These are phyloP conservation scores for Chamaecrista fasciculata DNA, from an alignment of 306 rosid species.

Conservation along the genomic window DNA sequence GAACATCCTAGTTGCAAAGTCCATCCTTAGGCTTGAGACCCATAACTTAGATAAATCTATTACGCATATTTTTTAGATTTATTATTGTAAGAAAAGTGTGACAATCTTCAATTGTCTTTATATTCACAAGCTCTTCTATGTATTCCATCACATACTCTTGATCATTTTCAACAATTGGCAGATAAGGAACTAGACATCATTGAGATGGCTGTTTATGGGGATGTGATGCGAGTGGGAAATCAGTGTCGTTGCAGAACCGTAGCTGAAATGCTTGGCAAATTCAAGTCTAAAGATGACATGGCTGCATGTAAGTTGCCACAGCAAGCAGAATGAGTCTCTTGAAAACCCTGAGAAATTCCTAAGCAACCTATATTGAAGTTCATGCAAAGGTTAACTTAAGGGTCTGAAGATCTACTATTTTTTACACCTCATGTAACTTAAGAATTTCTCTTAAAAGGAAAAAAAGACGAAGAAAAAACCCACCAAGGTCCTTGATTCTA, in stretches of 20 bases:
- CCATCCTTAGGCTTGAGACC: neutral
- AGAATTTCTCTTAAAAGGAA: neutral
- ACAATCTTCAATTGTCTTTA: conserved; percentile 1
- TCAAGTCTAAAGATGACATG: conserved; percentile 55
- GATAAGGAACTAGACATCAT: conserved; percentile 90
- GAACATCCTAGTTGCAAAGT: neutral
- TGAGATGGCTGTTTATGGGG: conserved; percentile 99
- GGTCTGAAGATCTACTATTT: too few species aligned
- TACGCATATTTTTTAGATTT: neutral
- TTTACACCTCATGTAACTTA: neutral
- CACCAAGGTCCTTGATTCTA: too few species aligned
- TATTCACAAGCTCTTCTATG: neutral
- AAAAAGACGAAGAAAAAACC: neutral
- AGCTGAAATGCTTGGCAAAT: conserved; percentile 87
- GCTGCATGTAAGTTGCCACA: conserved; percentile 80
- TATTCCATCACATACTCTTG: neutral
- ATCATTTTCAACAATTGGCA: conserved; percentile 34
- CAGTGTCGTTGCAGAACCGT: conserved; percentile 85
- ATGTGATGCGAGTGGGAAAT: conserved; percentile 85
- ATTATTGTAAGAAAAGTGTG: neutral
- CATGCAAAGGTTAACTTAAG: neutral
- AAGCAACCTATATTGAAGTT: neutral
- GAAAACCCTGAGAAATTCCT: neutral
- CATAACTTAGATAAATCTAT: neutral
- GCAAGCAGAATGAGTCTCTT: conserved; percentile 32